A percentile compares a stretch with the other conserved stretches of the same genome.
Evolutionary conservation across 2,329 filamentous ascomycete genomes (phyloP).

Genomic region (Neonectria coccinea): DNA sequence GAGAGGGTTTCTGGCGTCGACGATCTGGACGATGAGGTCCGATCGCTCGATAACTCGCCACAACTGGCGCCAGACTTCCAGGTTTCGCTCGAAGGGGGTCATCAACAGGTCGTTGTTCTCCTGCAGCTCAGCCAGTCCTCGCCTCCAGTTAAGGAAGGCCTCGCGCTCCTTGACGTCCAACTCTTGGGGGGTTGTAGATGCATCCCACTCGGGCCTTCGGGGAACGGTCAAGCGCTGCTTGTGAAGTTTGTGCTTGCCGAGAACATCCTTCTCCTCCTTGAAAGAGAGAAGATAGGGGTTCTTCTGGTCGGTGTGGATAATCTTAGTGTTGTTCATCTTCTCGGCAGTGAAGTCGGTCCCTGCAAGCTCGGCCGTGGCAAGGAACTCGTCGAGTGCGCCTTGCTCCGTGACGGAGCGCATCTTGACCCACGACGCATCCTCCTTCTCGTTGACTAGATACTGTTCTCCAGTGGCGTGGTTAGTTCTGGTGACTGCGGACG

Average conservation of each 20-base stretch:
- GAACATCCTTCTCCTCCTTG: slow-evolving; percentile 81
- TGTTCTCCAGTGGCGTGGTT: slow-evolving; percentile 85
- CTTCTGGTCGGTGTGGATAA: slow-evolving; percentile 95
- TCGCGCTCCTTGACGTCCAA: slow-evolving; percentile 84
- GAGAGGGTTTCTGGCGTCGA: slow-evolving; percentile 94
- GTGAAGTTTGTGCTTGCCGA: slow-evolving; percentile 87
- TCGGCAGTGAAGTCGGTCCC: slow-evolving; percentile 98
- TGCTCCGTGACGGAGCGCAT: slow-evolving; percentile 99
- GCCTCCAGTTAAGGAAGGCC: slow-evolving; percentile 86
- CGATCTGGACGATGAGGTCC: slow-evolving; percentile 96
- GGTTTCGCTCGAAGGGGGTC: slow-evolving; percentile 96
- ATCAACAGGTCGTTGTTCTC: slow-evolving; percentile 95
- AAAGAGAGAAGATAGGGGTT: slow-evolving; percentile 93
- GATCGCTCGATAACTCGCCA: slow-evolving; percentile 99
- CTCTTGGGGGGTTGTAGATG: slow-evolving; percentile 83
- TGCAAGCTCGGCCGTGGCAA: slow-evolving; percentile 95
- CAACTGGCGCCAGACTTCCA: slow-evolving; percentile 97
- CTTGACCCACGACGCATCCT: slow-evolving; percentile 97
- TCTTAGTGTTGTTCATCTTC: slow-evolving; percentile 99
- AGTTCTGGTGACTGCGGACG: slow-evolving; percentile 70
- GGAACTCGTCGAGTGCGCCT: slow-evolving; percentile 94
- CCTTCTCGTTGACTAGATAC: slow-evolving; percentile 91
- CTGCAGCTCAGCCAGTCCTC: slow-evolving; percentile 90
- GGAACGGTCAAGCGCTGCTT: slow-evolving; percentile 86
- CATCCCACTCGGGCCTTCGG: slow-evolving; percentile 88